phyloP scores from a whole-genome alignment of 345 rosid species.

The Bruguiera parviflora region DNA sequence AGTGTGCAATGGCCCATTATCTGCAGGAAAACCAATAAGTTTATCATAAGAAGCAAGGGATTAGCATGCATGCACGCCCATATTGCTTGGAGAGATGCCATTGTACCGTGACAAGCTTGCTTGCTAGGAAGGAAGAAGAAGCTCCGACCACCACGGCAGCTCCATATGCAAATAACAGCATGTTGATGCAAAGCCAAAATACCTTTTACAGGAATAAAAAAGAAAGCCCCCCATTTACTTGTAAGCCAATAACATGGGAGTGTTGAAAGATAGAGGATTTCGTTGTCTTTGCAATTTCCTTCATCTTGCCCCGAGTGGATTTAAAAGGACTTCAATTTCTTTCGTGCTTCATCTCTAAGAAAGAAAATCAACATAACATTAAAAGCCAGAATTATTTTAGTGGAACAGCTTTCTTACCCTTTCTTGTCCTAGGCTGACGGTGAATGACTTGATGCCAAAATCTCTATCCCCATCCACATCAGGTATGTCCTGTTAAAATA shows the following conservation, averaged over 20 bases:
- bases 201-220: conserved; percentile 13
- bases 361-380: no score
- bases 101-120: conserved; percentile 27
- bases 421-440: conserved; percentile 26
- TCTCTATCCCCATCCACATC: conserved; percentile 36
- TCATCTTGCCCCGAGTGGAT: no score
- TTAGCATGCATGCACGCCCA: neutral
- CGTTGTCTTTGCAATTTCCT: no score
- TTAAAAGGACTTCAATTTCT: no score
- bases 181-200: conserved; percentile 28
- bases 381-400: neutral
- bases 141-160: conserved; percentile 27
- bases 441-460: conserved; percentile 31
- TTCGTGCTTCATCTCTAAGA: no score
- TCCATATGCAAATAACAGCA: conserved; percentile 32
- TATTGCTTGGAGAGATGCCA: neutral
- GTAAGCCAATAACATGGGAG: no score
- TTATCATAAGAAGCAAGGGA: neutral
- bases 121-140: conserved; percentile 16
- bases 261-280: no score
- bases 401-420: conserved; percentile 15
- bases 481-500: conserved; percentile 33
- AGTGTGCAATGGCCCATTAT: conserved; percentile 23
- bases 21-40: conserved; percentile 4
- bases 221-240: neutral